Evolutionary conservation across 129 eudicot species (phyloP), one percentile per base, ranked within the genome.

Genomic region (Sambucus nigra): DNA sequence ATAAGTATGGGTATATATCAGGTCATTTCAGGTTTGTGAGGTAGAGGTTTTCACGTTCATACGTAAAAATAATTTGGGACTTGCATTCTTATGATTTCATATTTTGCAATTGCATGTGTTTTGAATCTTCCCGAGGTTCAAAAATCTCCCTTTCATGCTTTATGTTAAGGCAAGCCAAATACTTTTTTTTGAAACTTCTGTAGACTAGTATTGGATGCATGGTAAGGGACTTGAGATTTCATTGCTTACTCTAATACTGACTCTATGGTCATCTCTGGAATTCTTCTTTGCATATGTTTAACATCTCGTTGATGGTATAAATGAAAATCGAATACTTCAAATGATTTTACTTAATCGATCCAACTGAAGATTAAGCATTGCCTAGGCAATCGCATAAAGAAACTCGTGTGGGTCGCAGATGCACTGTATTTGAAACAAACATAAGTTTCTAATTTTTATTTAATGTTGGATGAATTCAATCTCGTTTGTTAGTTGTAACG

Each of bases 401-500:
- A 21, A n/a, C 29, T 41, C 10, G 42, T 51, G 2, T 55, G 46
- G 61, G 9, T 57, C 44, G n/a, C 66, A 67, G 79, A 69, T 61
- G 64, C 51, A 57, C 26, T 5, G 22, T 51, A 27, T 45, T 45
- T 61, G 41, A 25, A 41, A 70, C 63, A 47, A 51, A 60, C 69
- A 41, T 65, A 28, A 28, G 57, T 53, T 25, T 39, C 42, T 55
- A 54, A 32, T 54, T 73, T 64, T n/a, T 7, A 47, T 71, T 23
- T 51, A 11, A 23, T 57, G 28, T 71, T 56, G 61, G 76, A 76
- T 72, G 77, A 73, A 68, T 69, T 69, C 74, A 49, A 57, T 64
- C 20, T 64, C 41, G 31, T 59, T 59, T 41, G 61, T 57, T 17
- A 42, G 21, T 67, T 52, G 65, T 61, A 23, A 50, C 32, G 59